Evolutionary conservation across 257 asterid genomes (phyloP), one percentile per base, ranked within the genome.

Genomic region (Fraxinus excelsior): DNA sequence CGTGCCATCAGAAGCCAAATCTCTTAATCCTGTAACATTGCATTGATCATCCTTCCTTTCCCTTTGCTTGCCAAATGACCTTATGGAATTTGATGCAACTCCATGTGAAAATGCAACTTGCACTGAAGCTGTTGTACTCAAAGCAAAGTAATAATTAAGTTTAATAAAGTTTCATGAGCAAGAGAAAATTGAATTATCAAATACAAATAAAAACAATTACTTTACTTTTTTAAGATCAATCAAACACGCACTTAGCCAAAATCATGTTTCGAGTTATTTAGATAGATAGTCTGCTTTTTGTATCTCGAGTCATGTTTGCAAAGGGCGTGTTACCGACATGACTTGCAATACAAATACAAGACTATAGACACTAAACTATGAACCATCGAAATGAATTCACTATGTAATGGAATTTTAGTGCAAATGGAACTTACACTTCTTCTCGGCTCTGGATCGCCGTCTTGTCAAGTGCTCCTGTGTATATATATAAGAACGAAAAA

Each of bases 71-170:
- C 90, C 88, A 70, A 66, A 83, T 74, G 87, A 85, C 85, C 83
- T 82, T 73, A 79, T 16, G n/a, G 83, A 35, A 37, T 79, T 40
- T 71, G 93, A 70, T 49, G 84, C 74, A 81, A 53, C 81, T 73
- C 79, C 95, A 76, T 71, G 88, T 35, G 83, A n/a, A 81, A 88
- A 89, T 35, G 85, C 84, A 81, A 89, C 91, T 81, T 84, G 88
- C 60, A 49, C 88, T 2, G 86, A 58, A 72, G 88, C 88, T 88
- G 87, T 42, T 70, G 70, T 37, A 77, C 83, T 72, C 31, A 77
- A 81, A 70, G 23, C 60, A 66, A 75, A 18, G 74, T 37, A 44
- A 44, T 44, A 13, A 40, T 13, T 13, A 44, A 44, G 19, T 44
- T 40, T 28, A 38, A 0, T 38, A 38, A 38, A 38, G 13, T 9